Evolutionary conservation across 352 stramenopile species (phyloP).

Genomic region (Globisporangium recalcitrans): DNA sequence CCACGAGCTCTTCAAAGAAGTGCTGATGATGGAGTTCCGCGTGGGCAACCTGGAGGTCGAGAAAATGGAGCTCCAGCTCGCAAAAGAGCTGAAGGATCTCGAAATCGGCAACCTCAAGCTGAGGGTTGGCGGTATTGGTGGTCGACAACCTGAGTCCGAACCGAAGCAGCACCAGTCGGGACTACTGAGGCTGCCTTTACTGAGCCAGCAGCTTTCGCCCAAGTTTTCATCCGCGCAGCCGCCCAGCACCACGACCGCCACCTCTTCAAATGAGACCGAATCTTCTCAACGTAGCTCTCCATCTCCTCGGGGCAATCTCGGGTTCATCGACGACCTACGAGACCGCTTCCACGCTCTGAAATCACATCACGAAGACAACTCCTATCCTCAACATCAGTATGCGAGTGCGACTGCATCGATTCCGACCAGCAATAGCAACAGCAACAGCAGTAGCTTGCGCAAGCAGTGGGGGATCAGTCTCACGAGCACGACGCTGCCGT

Average conservation of each 20-base stretch:
- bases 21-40: conserved; percentile 82
- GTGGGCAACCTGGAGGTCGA: conserved; percentile 88
- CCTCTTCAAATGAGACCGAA: background rate
- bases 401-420: background rate
- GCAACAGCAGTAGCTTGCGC: conserved; percentile 3
- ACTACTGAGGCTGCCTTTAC: background rate
- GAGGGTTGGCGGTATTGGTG: background rate
- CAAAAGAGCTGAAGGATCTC: conserved; percentile 24
- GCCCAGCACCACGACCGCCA: background rate
- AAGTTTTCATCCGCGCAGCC: conserved; percentile 8
- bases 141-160: background rate
- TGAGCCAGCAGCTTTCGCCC: conserved; percentile 8
- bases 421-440: background rate
- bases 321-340: conserved; percentile 29
- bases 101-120: conserved; percentile 3
- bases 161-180: background rate
- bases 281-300: background rate
- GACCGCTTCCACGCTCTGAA: conserved; percentile 23
- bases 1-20: conserved; percentile 50
- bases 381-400: background rate
- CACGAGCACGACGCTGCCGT: conserved; percentile 51
- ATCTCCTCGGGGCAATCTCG: conserved; percentile 7
- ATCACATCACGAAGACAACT: conserved; percentile 2
- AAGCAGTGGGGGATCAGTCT: conserved; percentile 57
- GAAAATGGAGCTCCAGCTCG: conserved; percentile 84